phyloP scores from a whole-genome alignment of 2,329 filamentous ascomycete species.

The Colletotrichum coccodes region DNA sequence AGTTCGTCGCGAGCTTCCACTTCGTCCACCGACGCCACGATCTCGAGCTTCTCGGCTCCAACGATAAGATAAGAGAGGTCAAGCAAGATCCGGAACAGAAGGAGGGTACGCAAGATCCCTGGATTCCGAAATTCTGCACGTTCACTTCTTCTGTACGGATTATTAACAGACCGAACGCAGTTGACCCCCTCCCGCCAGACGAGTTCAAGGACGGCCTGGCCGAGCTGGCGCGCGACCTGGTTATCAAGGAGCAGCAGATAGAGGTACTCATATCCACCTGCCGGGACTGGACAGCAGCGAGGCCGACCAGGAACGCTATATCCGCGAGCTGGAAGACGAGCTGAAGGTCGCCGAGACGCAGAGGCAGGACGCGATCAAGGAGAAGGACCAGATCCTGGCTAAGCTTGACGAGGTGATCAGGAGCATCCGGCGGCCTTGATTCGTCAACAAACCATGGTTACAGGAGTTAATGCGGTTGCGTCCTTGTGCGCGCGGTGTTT shows the following conservation, averaged over 20 bases:
- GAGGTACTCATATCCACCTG: slow-evolving; percentile 79
- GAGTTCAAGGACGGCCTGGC: slow-evolving; percentile 74
- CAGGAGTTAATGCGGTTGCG: slow-evolving; percentile 15
- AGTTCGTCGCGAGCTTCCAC: slow-evolving; percentile 75
- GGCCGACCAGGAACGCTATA: slow-evolving; percentile 76
- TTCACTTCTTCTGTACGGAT: background rate
- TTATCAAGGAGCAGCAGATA: slow-evolving; percentile 85
- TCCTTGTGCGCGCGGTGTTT: slow-evolving; percentile 42
- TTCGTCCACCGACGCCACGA: slow-evolving; percentile 77
- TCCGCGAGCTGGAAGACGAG: slow-evolving; percentile 73
- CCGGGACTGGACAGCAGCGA: slow-evolving; percentile 84
- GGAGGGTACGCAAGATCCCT: slow-evolving; percentile 52
- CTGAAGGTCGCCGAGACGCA: slow-evolving; percentile 71
- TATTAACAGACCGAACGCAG: slow-evolving; percentile 45
- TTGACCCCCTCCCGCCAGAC: slow-evolving; percentile 70
- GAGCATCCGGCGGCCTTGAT: slow-evolving; percentile 67
- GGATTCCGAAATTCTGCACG: background rate
- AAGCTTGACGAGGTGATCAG: slow-evolving; percentile 71
- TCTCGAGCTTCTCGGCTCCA: slow-evolving; percentile 66
- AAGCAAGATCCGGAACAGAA: slow-evolving; percentile 63
- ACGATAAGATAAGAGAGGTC: slow-evolving; percentile 67
- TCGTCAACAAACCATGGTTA: background rate
- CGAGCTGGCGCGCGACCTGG: slow-evolving; percentile 80
- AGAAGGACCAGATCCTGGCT: slow-evolving; percentile 69
- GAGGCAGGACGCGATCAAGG: slow-evolving; percentile 70